These are phyloP conservation scores for Scheffersomyces ergatensis DNA, from an alignment of 805 yeast species.

Conservation along the genomic window DNA sequence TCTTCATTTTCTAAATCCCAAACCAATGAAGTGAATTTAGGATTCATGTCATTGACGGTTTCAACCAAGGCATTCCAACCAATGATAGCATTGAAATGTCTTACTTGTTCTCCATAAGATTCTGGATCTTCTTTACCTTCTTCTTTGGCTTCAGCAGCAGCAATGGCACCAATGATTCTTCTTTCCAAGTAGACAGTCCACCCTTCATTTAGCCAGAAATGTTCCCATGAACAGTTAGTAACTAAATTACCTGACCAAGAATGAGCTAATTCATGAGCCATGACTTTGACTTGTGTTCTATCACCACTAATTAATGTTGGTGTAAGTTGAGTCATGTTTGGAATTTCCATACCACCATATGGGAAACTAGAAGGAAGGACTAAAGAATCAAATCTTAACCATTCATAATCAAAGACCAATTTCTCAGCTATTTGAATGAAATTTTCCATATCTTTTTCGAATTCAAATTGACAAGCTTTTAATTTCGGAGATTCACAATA, in stretches of 20 bases:
- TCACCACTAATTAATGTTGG: constrained; percentile 33
- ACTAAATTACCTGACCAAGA: constrained; percentile 38
- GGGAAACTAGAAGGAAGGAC: constrained; percentile 32
- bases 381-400: constrained; percentile 32
- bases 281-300: constrained; percentile 30
- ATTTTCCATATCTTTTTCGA: constrained; percentile 33
- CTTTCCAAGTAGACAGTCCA: constrained; percentile 36
- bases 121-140: constrained; percentile 15
- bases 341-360: constrained; percentile 40
- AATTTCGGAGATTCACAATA: constrained; percentile 26
- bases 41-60: constrained; percentile 17
- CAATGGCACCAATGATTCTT: constrained; percentile 30
- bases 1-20: constrained; percentile 14
- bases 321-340: constrained; percentile 32
- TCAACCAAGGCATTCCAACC: constrained; percentile 30
- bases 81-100: constrained; percentile 29
- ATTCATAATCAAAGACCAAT: constrained; percentile 31
- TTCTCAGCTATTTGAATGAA: constrained; percentile 32
- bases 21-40: constrained; percentile 19
- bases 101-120: constrained; percentile 27
- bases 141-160: constrained; percentile 17
- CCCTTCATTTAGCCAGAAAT: constrained; percentile 38
- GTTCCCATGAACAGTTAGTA: constrained; percentile 36
- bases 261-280: constrained; percentile 39
- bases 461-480: constrained; percentile 31